phyloP scores from a whole-genome alignment of 208 protist genomes.

The Trypanosoma grayi region DNA sequence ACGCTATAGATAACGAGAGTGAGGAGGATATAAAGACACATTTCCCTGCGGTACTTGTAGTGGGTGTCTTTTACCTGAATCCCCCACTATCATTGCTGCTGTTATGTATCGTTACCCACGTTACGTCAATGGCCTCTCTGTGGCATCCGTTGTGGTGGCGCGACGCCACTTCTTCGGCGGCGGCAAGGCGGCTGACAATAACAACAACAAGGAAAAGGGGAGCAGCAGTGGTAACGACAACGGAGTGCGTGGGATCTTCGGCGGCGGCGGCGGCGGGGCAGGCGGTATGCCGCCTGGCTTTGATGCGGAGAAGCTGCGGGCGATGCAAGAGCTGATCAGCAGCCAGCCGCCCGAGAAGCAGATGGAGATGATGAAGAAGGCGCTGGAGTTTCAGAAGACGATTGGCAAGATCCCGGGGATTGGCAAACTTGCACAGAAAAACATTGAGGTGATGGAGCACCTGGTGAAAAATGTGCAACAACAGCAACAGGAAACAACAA shows the following conservation, averaged over 20 bases:
- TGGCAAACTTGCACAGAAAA: constrained; percentile 66
- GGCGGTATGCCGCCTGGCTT: constrained; percentile 46
- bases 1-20: too few species aligned
- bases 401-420: constrained; percentile 75
- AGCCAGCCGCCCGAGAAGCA: constrained; percentile 77
- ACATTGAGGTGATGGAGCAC: constrained; percentile 65
- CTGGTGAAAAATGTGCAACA: constrained; percentile 42
- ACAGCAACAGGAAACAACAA: not conserved
- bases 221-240: not conserved
- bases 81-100: not conserved
- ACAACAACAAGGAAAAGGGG: constrained; percentile 6
- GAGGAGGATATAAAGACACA: too few species aligned
- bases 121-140: not conserved
- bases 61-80: too few species aligned
- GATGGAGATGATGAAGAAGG: constrained; percentile 80
- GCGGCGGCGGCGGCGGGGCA: not conserved
- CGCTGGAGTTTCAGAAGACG: constrained; percentile 77
- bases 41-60: too few species aligned
- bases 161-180: constrained; percentile 8
- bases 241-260: not conserved
- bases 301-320: constrained; percentile 57
- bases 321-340: constrained; percentile 75
- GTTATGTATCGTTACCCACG: constrained; percentile 19
- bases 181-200: not conserved
- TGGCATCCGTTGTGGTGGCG: not conserved